phyloP scores from a whole-genome alignment of 441 rosid genomes.

The Gossypium trilobum region DNA sequence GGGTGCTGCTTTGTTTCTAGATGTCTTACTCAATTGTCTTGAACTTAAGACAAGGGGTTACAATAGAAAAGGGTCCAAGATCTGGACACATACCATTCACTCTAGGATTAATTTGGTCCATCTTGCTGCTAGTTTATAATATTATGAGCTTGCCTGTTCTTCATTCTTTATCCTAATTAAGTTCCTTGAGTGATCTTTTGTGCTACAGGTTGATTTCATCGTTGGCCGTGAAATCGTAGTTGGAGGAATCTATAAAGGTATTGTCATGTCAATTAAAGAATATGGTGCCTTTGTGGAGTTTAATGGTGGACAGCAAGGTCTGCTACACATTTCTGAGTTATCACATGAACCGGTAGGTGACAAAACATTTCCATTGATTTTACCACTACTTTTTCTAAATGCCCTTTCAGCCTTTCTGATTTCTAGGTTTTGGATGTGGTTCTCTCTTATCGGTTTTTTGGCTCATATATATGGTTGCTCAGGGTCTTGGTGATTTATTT shows the following conservation, averaged over 20 bases:
- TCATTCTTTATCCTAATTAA: constrained; percentile 1
- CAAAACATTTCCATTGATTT: neutral
- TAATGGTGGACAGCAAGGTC: constrained; percentile 89
- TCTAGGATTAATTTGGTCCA: neutral
- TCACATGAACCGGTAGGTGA: constrained; percentile 75
- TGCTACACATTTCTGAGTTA: constrained; percentile 86
- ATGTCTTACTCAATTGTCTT: neutral
- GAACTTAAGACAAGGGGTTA: neutral
- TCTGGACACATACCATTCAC: neutral
- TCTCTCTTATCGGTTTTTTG: neutral
- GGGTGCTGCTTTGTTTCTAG: neutral
- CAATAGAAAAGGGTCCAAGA: neutral
- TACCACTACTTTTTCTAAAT: neutral
- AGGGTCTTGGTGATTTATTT: neutral
- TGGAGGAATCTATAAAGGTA: constrained; percentile 82
- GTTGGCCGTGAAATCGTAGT: constrained; percentile 83
- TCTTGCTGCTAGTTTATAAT: neutral
- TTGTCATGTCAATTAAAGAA: constrained; percentile 80
- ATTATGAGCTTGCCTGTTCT: neutral
- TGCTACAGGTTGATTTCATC: constrained; percentile 59
- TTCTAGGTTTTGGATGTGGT: neutral
- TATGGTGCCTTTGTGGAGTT: constrained; percentile 97
- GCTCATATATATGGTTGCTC: neutral
- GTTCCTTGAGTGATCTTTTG: constrained; percentile 6
- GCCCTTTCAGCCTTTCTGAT: neutral